Evolutionary conservation across 768 basidiomycete genomes (phyloP).

Genomic region (Leucosporidium yakuticum): DNA sequence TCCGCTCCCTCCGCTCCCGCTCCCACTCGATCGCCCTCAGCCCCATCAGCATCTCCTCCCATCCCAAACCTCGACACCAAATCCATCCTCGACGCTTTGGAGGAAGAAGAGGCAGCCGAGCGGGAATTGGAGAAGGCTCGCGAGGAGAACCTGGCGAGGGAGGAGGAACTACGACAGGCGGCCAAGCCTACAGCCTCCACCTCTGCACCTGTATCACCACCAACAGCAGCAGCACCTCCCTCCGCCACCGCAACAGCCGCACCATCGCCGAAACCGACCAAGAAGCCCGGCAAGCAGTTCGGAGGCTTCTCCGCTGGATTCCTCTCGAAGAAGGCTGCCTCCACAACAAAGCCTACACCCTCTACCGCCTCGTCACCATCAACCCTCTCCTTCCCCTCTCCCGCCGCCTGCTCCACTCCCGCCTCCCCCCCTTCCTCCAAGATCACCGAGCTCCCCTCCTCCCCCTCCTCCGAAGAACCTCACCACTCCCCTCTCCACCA

Average conservation of each 20-base stretch:
- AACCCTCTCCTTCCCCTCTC: neutral
- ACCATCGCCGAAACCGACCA: too few species aligned
- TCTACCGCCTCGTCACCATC: neutral
- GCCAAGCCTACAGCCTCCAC: neutral
- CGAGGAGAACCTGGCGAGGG: neutral
- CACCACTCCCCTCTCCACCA: slow-evolving; percentile 7
- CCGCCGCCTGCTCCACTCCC: neutral
- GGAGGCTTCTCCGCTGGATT: slow-evolving; percentile 29
- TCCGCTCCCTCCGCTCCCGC: neutral
- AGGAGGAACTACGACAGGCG: neutral
- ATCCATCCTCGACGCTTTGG: slow-evolving; percentile 32
- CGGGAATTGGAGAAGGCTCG: neutral
- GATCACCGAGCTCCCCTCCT: neutral
- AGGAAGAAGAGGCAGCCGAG: slow-evolving; percentile 17
- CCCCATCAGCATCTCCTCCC: neutral
- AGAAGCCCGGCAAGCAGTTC: neutral
- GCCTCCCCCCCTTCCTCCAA: neutral
- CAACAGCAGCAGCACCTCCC: too few species aligned
- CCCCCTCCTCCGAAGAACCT: neutral
- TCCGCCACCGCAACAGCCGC: too few species aligned
- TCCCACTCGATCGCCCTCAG: neutral
- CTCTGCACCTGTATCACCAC: neutral
- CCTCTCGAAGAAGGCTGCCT: slow-evolving; percentile 12
- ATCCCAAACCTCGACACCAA: neutral
- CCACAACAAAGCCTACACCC: neutral